phyloP scores from a whole-genome alignment of 257 asterid species.

The Capsicum chinense region DNA sequence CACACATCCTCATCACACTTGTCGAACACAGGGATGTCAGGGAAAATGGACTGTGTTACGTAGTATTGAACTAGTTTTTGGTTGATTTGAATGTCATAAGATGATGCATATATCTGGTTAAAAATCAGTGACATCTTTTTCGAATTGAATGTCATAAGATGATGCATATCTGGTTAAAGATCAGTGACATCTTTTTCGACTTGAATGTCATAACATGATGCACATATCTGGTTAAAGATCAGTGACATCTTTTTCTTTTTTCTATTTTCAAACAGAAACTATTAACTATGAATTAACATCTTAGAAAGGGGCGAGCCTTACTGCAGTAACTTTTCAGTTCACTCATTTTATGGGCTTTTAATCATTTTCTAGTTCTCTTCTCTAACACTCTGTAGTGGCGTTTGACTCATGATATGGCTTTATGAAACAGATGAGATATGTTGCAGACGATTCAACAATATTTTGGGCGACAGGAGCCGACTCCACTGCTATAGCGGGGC shows the following conservation, averaged over 20 bases:
- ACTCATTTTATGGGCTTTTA: conserved; percentile 7
- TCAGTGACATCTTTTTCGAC: not conserved
- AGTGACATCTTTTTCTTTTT: not conserved
- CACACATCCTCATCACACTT: not conserved
- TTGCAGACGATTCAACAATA: conserved; percentile 82
- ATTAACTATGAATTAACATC: conserved; percentile 3
- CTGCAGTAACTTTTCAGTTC: not conserved
- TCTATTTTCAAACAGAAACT: not conserved
- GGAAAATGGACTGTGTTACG: not conserved
- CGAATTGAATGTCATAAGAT: conserved; percentile 20
- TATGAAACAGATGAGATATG: conserved; percentile 74
- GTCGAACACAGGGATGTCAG: not conserved
- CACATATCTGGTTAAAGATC: not conserved
- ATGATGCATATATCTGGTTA: conserved; percentile 4
- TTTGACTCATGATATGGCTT: conserved; percentile 15
- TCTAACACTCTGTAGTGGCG: not conserved
- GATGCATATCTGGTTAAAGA: not conserved
- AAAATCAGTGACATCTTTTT: not conserved
- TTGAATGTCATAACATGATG: conserved; percentile 21
- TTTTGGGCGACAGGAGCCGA: conserved; percentile 88
- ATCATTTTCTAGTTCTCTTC: not conserved
- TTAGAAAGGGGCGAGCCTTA: conserved; percentile 8
- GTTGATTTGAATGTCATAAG: conserved; percentile 5
- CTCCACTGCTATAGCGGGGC: conserved; percentile 67
- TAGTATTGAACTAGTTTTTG: not conserved